Base-by-base conservation (phyloP, 139 green algal genomes). In the Tetradesmus lagerheimii region DNA sequence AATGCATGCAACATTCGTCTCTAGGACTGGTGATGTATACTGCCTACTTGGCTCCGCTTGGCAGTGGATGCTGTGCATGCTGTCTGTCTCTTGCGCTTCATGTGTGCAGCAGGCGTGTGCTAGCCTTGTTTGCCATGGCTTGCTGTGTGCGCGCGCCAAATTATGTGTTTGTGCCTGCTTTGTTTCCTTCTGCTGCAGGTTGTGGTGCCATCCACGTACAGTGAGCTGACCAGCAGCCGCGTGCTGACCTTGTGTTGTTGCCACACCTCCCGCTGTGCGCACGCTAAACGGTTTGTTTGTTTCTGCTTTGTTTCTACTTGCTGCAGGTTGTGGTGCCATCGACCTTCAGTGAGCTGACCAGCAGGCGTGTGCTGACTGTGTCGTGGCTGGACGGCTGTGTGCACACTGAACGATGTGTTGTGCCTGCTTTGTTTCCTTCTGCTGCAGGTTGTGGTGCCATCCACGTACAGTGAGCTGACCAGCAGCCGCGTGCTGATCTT, bases 281-380 rank as follows among this genome's bases (percentile, higher is more conserved):
- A n/a, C 45, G 14, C 45, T 57, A 12, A 57, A 57, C 45, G 14
- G 45, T 12, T 57, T 57, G 14, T 57, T 57, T n/a, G n/a, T n/a
- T n/a, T n/a, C n/a, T n/a, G n/a, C n/a, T n/a, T n/a, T n/a, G n/a
- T 9, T 57, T 9, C 45, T 12, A 57, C 14, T n/a, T 9, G 45
- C 25, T 31, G 37, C 92, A 98, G 96, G 97, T 99, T 43, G 96
- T 99, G 35, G 97, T 99, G 29, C 98, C 98, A 0, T 67, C 53
- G 27, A 99, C 98, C 2, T 98, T 95, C 92, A 88, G 88, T 25
- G 93, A 98, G 83, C 96, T 94, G 93, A 99, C 97, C 43, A 95
- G 93, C 16, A 84, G 97, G 18, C 93, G 95, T 16, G 96, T 98
- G 83, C 94, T 99, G 47, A 97, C 96, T 6, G 93, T 91, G 14